Percentiles rank a stretch among this genome's conserved stretches.
Conservation (phyloP, 2,329 filamentous ascomycete species). For the Exophiala sideris region DNA sequence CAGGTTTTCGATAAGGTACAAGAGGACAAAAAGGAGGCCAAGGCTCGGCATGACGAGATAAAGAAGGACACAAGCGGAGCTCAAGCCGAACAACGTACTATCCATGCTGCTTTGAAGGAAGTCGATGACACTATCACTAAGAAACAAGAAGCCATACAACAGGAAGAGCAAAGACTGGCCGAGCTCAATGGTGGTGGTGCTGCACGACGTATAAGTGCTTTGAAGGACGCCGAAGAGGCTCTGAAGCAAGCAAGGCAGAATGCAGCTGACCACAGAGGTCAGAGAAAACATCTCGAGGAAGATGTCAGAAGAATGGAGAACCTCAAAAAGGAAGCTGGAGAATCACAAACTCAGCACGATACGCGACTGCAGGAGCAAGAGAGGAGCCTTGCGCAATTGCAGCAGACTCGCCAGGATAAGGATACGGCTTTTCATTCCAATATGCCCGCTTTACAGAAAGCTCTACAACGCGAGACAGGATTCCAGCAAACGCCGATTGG, state of each 20-base stretch:
- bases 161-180: constrained; percentile 57
- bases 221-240: constrained; percentile 56
- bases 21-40: constrained; percentile 48
- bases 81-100: constrained; percentile 63
- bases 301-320: constrained; percentile 34
- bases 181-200: constrained; percentile 68
- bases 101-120: constrained; percentile 39
- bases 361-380: constrained; percentile 56
- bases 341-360: constrained; percentile 42
- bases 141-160: constrained; percentile 44
- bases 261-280: constrained; percentile 42
- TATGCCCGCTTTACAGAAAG: constrained; percentile 60
- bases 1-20: constrained; percentile 43
- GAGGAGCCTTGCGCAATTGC: constrained; percentile 50
- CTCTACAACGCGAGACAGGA: constrained; percentile 65
- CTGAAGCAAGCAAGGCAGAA: constrained; percentile 44
- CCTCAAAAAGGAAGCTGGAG: constrained; percentile 8
- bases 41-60: constrained; percentile 52
- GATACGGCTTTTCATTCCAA: constrained; percentile 60
- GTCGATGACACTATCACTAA: constrained; percentile 47
- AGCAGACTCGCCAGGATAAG: constrained; percentile 56
- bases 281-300: constrained; percentile 35
- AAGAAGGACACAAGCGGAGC: constrained; percentile 54
- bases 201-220: constrained; percentile 57
- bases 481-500: constrained; percentile 75